Base-by-base conservation (phyloP, 805 yeast genomes). In the Starmerella stellata region DNA sequence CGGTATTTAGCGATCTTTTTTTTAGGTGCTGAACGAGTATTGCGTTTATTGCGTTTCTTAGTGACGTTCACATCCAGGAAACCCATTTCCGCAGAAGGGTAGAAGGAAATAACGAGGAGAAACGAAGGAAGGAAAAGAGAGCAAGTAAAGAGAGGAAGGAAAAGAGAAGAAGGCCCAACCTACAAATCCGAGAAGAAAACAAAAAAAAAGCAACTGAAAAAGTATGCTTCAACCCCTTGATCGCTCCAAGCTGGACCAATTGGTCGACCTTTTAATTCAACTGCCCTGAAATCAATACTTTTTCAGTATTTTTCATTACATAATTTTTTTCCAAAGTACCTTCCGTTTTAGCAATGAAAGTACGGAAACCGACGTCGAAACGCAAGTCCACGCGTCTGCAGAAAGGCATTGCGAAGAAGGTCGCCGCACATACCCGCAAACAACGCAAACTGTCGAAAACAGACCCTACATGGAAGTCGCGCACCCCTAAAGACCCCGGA, bases 381-480 rank as follows among this genome's bases (percentile, higher is more conserved):
- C 74, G 96, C 63, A 68, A 75, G 38, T 71, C 90, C 55, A 87
- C 96, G 52, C 82, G 92, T 59, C 73, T 85, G 80, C 74, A 83
- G 55, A 94, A 85, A 59, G 98, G 98, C 46, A 83, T 90, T 57
- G 78, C 81, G 65, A 90, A 83, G 72, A 90, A 90, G 62, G 85
- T 93, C 2, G 71, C 87, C 31, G 95, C 96, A 5, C 87, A 85
- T 51, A 70, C 77, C 47, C 74, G 92, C 60, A 90, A 90, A 56
- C 78, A 79, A 57, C 70, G 68, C 51, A 90, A 90, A 62, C 48
- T 57, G 20, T 70, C 93, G 16, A 90, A 90, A 68, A 83, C 72
- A 55, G 95, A 87, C 58, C 73, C 72, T 3, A 90, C 96, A 14
- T 90, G 98, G 98, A 82, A 72, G 57, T 79, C 94, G 15, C 74